phyloP scores from a whole-genome alignment of 768 basidiomycete species.

The Panaeolus cyanescens region DNA sequence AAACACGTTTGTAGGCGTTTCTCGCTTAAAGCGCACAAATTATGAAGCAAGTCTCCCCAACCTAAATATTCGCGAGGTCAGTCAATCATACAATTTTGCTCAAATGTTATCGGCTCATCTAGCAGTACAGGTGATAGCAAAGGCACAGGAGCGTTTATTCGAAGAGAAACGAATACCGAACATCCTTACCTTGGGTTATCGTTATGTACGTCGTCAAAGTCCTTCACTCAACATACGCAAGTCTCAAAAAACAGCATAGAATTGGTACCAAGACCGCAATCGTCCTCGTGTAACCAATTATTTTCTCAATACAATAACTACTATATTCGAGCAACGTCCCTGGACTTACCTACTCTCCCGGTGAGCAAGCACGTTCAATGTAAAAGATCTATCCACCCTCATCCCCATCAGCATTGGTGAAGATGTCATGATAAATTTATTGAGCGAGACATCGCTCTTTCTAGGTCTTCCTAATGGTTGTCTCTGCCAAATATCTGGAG shows the following conservation, averaged over 20 bases:
- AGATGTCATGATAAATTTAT: slow-evolving; percentile 74
- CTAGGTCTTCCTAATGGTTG: slow-evolving; percentile 80
- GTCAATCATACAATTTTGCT: slow-evolving; percentile 10
- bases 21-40: slow-evolving; percentile 14
- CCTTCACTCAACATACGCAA: slow-evolving; percentile 10
- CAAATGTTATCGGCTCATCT: not conserved
- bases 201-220: slow-evolving; percentile 43
- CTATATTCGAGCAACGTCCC: slow-evolving; percentile 60
- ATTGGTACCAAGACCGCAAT: slow-evolving; percentile 24
- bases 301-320: slow-evolving; percentile 76
- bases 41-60: slow-evolving; percentile 37
- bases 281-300: slow-evolving; percentile 51
- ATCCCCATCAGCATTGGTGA: slow-evolving; percentile 64
- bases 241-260: slow-evolving; percentile 38
- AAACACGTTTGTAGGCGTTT: slow-evolving; percentile 47
- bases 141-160: slow-evolving; percentile 59
- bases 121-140: slow-evolving; percentile 55
- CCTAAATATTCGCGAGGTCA: slow-evolving; percentile 58
- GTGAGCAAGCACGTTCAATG: slow-evolving; percentile 32
- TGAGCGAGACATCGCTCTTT: slow-evolving; percentile 77
- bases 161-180: slow-evolving; percentile 45
- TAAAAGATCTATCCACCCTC: not conserved
- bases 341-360: slow-evolving; percentile 69
- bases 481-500: slow-evolving; percentile 81
- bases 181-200: slow-evolving; percentile 69